phyloP scores from a whole-genome alignment of 176 grass and related monocot genomes.

The Oryza meridionalis region DNA sequence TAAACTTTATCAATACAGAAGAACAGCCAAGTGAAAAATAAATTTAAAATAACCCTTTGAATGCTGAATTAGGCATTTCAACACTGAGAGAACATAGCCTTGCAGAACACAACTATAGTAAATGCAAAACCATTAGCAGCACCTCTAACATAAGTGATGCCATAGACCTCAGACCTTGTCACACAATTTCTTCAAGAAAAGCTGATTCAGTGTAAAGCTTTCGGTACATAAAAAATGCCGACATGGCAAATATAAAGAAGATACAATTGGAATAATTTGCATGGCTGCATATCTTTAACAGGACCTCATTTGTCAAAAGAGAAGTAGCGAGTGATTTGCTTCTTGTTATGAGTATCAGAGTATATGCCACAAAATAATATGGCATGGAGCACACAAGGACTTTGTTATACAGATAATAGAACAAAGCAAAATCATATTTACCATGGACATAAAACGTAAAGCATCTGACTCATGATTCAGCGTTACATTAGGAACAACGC shows the following conservation, averaged over 20 bases:
- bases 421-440: neutral
- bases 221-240: neutral
- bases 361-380: neutral
- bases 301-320: neutral
- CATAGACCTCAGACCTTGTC: neutral
- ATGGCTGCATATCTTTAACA: neutral
- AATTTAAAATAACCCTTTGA: neutral
- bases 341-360: neutral
- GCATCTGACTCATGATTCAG: neutral
- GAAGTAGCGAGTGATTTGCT: neutral
- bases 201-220: neutral
- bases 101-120: neutral
- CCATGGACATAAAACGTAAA: neutral
- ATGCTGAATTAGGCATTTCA: conserved; percentile 1
- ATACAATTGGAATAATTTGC: neutral
- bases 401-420: neutral
- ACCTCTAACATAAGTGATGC: neutral
- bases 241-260: neutral
- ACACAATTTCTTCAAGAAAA: neutral
- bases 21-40: neutral
- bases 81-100: neutral
- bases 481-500: conserved; percentile 25
- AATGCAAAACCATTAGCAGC: neutral
- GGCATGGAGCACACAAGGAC: neutral
- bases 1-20: conserved; percentile 17